phyloP scores from a whole-genome alignment of 1,139 yeast genomes.

The Taiozyma sp. region DNA sequence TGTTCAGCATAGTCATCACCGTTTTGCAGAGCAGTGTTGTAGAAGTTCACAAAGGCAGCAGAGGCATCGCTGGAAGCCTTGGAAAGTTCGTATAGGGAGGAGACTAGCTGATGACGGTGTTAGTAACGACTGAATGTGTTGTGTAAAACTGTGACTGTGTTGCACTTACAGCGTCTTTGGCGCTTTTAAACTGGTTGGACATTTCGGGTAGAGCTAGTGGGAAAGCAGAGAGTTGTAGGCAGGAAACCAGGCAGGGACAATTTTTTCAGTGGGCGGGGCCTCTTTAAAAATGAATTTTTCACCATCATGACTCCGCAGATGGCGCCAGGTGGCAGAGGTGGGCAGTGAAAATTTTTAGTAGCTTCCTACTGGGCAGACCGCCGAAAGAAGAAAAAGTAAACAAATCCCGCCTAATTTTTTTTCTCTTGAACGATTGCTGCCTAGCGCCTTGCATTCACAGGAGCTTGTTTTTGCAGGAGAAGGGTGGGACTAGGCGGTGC shows the following conservation, averaged over 20 bases:
- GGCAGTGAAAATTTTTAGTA: background rate
- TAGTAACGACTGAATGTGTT: background rate
- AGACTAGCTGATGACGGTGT: conserved; percentile 42
- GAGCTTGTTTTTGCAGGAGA: background rate
- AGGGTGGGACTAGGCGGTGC: background rate
- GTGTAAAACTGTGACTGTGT: background rate
- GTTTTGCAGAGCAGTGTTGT: conserved; percentile 41
- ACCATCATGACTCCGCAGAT: background rate
- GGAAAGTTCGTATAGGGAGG: conserved; percentile 73
- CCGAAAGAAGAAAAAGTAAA: background rate
- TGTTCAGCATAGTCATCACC: conserved; percentile 32
- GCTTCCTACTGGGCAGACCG: background rate
- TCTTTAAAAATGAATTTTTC: background rate
- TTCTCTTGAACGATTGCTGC: too few species aligned
- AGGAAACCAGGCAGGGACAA: background rate
- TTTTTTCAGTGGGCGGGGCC: background rate
- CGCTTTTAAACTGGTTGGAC: conserved; percentile 28
- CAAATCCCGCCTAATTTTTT: background rate
- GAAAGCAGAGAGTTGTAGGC: background rate
- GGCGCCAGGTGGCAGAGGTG: background rate
- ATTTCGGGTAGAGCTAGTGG: conserved; percentile 5
- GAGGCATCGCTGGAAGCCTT: conserved; percentile 81
- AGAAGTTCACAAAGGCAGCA: conserved; percentile 68
- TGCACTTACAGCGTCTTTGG: conserved; percentile 33
- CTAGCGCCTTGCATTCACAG: background rate